Evolutionary conservation across 306 rosid genomes (phyloP).

Genomic region (Casuarina equisetifolia): DNA sequence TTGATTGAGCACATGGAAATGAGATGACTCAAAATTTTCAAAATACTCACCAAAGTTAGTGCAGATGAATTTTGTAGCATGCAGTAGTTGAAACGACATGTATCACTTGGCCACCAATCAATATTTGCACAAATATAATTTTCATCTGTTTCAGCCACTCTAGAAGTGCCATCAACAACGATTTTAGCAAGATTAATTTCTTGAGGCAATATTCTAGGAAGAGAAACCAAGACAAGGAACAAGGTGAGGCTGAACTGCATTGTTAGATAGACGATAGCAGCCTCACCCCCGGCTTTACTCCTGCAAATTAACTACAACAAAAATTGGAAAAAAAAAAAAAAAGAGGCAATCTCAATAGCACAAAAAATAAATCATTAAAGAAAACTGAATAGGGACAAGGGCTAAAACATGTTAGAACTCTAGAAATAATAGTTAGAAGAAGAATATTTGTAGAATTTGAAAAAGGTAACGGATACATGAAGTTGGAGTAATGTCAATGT

Average conservation of each 20-base stretch:
- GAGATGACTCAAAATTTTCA: background rate
- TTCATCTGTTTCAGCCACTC: constrained; percentile 60
- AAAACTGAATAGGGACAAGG: background rate
- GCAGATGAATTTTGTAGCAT: constrained; percentile 71
- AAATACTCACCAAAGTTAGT: constrained; percentile 58
- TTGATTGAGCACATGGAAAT: background rate
- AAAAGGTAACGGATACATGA: background rate
- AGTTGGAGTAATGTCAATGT: background rate
- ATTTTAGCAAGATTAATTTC: constrained; percentile 40
- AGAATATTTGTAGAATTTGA: background rate
- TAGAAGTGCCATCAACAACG: constrained; percentile 51
- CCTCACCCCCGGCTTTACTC: constrained; percentile 30
- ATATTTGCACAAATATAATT: constrained; percentile 88
- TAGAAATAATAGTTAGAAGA: background rate
- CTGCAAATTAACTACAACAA: constrained; percentile 35
- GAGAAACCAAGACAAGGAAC: constrained; percentile 52
- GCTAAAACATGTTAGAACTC: background rate
- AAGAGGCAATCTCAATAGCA: background rate
- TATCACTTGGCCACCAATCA: constrained; percentile 97
- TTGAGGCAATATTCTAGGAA: constrained; percentile 47
- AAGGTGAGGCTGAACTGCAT: constrained; percentile 55
- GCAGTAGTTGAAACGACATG: constrained; percentile 82
- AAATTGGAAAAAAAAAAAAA: background rate
- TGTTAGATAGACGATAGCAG: constrained; percentile 24
- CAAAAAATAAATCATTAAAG: background rate